Evolutionary conservation across 2,329 filamentous ascomycete genomes (phyloP).

Genomic region (Pleoardoris graminearum): DNA sequence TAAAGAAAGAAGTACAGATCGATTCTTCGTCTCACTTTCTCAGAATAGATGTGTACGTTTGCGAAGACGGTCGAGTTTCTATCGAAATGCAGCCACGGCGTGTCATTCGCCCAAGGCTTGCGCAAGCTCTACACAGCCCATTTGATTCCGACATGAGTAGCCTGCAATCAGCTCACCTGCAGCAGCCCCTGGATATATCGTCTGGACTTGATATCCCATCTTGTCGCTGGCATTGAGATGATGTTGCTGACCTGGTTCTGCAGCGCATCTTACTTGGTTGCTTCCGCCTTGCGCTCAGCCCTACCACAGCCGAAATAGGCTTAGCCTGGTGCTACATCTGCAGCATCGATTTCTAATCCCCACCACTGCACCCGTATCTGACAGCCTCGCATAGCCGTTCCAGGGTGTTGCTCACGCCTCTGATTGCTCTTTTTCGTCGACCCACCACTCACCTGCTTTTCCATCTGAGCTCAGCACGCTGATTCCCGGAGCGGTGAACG

Average conservation of each 20-base stretch:
- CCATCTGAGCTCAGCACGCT: neutral
- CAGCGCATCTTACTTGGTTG: neutral
- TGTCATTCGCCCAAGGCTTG: neutral
- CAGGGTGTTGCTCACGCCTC: neutral
- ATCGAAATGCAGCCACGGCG: constrained; percentile 2
- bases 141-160: neutral
- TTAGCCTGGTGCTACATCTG: neutral
- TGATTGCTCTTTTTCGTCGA: neutral
- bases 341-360: neutral
- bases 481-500: neutral
- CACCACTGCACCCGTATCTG: neutral
- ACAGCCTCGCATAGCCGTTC: neutral
- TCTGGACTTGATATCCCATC: neutral
- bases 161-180: neutral
- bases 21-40: neutral
- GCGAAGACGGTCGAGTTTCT: neutral
- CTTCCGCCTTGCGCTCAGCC: neutral
- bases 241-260: neutral
- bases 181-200: neutral
- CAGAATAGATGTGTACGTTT: neutral
- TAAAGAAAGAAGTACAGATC: neutral
- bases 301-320: neutral
- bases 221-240: neutral
- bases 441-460: neutral
- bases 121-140: neutral